Conservation (phyloP, 208 protist species). For the Jaenimonas drosophilae region DNA sequence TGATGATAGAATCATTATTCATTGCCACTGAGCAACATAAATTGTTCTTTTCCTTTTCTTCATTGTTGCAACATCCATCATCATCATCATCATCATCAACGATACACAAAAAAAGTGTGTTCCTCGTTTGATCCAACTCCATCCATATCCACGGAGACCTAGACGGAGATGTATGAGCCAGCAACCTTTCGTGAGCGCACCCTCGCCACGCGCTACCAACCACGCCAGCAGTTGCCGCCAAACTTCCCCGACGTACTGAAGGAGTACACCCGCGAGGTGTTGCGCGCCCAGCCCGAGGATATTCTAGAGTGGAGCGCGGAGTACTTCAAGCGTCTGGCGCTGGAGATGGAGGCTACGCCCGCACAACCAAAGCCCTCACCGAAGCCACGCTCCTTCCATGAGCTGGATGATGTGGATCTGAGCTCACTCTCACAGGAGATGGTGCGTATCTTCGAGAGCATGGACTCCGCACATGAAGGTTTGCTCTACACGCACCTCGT, state of each 20-base stretch:
- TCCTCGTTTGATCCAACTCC: not conserved
- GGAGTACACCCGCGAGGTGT: constrained; percentile 90
- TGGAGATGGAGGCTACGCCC: constrained; percentile 55
- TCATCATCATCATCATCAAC: not conserved
- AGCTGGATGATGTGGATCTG: constrained; percentile 14
- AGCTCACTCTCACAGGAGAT: constrained; percentile 26
- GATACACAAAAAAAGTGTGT: constrained; percentile 1
- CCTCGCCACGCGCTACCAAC: constrained; percentile 81
- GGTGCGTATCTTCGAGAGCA: constrained; percentile 34
- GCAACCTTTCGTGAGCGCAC: constrained; percentile 82
- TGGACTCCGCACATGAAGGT: constrained; percentile 32
- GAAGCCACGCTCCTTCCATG: too few species aligned
- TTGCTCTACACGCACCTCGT: constrained; percentile 35
- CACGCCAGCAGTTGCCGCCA: constrained; percentile 72
- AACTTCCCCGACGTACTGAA: constrained; percentile 85
- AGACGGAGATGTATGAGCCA: not conserved
- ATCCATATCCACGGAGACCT: not conserved
- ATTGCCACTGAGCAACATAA: too few species aligned
- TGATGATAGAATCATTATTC: too few species aligned
- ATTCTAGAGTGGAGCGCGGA: constrained; percentile 86
- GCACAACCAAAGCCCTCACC: too few species aligned
- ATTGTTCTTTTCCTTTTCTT: too few species aligned
- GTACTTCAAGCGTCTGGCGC: constrained; percentile 87
- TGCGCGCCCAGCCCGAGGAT: constrained; percentile 86
- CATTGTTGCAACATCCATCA: not conserved